These are phyloP conservation scores for Cystobasidium ongulense DNA, from an alignment of 768 basidiomycete genomes.

Conservation along the genomic window DNA sequence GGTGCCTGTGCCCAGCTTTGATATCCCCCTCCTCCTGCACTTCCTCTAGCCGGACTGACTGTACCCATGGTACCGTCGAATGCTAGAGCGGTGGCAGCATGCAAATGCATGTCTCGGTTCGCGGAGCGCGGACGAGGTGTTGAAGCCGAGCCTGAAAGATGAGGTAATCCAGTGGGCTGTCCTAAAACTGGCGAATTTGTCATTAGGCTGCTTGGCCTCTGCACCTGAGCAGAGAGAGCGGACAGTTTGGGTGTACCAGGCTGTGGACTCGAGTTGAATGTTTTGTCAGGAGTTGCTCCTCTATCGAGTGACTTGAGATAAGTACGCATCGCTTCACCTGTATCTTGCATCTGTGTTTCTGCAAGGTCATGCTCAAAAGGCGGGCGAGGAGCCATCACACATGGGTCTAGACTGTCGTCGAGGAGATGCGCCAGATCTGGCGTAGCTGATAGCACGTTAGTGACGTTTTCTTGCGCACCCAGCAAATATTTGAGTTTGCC, in stretches of 20 bases:
- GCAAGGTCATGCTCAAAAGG: conserved; percentile 21
- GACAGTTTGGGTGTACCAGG: neutral
- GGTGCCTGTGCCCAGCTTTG: conserved; percentile 2
- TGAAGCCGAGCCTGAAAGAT: neutral
- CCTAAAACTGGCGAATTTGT: neutral
- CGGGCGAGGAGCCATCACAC: conserved; percentile 13
- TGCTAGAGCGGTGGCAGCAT: conserved; percentile 30
- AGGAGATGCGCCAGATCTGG: conserved; percentile 29
- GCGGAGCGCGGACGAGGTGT: conserved; percentile 4
- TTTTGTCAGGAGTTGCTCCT: neutral
- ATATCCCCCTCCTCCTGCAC: neutral
- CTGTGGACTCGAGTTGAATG: neutral
- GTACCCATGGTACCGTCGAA: conserved; percentile 30
- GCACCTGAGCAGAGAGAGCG: neutral
- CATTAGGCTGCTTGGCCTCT: neutral
- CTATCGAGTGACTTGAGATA: conserved; percentile 15
- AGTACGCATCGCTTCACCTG: conserved; percentile 25
- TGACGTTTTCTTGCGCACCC: conserved; percentile 30
- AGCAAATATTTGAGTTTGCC: conserved; percentile 32
- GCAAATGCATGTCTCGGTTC: conserved; percentile 23
- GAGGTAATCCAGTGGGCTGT: neutral
- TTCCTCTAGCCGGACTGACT: neutral
- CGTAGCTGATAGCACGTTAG: neutral
- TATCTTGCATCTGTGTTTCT: conserved; percentile 14
- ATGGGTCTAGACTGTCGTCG: conserved; percentile 25